Conservation (phyloP, 2,329 filamentous ascomycete genomes). For the Myotisia sp. region DNA sequence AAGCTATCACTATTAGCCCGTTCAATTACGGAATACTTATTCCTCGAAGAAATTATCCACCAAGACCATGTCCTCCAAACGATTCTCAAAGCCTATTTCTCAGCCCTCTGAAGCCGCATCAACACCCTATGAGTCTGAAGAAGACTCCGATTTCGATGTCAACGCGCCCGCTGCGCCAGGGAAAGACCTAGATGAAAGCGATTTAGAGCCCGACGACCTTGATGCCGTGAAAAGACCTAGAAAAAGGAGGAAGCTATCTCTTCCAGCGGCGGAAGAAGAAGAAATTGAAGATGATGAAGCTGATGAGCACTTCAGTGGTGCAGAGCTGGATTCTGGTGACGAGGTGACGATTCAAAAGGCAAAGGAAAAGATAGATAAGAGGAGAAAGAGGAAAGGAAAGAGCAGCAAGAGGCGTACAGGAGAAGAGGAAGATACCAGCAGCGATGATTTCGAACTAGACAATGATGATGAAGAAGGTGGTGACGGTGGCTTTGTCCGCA, state of each 20-base stretch:
- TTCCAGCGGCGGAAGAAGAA: slow-evolving; percentile 18
- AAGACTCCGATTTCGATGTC: slow-evolving; percentile 33
- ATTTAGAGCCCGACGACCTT: slow-evolving; percentile 15
- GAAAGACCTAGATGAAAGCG: slow-evolving; percentile 18
- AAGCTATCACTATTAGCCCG: no score
- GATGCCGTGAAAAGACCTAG: slow-evolving; percentile 23
- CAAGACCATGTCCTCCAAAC: no score
- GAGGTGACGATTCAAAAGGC: slow-evolving; percentile 41
- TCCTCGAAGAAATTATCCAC: no score
- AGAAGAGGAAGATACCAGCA: slow-evolving; percentile 25
- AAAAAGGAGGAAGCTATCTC: slow-evolving; percentile 26
- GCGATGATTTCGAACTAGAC: slow-evolving; percentile 13
- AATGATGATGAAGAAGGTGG: slow-evolving; percentile 34
- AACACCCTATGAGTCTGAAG: slow-evolving; percentile 28
- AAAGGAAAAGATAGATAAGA: slow-evolving; percentile 27
- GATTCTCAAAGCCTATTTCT: no score
- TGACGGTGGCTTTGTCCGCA: slow-evolving; percentile 39
- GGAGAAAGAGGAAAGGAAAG: slow-evolving; percentile 23
- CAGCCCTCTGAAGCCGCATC: no score
- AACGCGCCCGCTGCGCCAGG: slow-evolving; percentile 20
- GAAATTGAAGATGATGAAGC: slow-evolving; percentile 12
- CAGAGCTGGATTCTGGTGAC: slow-evolving; percentile 41
- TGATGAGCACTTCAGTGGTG: slow-evolving; percentile 14
- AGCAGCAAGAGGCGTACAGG: slow-evolving; percentile 19
- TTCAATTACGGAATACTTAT: no score